Evolutionary conservation across 176 grass and related monocot species (phyloP), one percentile per base, ranked within the genome.

Genomic region (Oryza glaberrima): DNA sequence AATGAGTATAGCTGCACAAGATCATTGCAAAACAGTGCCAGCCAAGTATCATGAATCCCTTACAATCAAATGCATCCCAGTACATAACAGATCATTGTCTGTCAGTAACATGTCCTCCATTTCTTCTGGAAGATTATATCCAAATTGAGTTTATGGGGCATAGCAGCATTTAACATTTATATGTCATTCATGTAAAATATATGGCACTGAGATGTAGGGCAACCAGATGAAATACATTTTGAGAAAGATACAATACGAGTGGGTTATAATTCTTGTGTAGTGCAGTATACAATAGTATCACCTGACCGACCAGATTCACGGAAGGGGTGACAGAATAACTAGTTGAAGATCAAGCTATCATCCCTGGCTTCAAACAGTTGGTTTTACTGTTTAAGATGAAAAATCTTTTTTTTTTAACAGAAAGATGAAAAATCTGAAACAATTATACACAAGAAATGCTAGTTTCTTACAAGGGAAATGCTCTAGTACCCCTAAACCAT

Each of bases 1-100:
- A 88, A 83, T 88, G 75, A 88, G 75, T 58, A 83, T 80, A 34
- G 14, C 69, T 69, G 3, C 46, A 67, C 44, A 73, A 13, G 44
- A 88, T 83, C 67, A 88, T 79, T 78, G 67, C 1, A 11, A 78
- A 70, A 83, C 67, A 83, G n/a, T n/a, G 70, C 61, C 54, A 65
- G 7, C 46, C 46, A 65, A 8, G 38, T 65, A 74, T 83, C 40
- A 83, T 74, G 69, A n/a, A 71, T 82, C 69, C 36, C 41, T 83
- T 30, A 20, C 68, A 82, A 82, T 63, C 54, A 73, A 83, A 83
- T 72, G 73, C 54, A 83, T 43, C 67, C 41, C 67, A 77, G 52
- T 67, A 72, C 36, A 75, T 70, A 70, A 45, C 36, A 48, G 4
- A 48, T 25, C 35, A 61, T 41, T 19, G 7, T 11, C 9, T 86